Evolutionary conservation across 257 asterid species (phyloP), one percentile per base, ranked within the genome.

Genomic region (Haberlea rhodopensis): DNA sequence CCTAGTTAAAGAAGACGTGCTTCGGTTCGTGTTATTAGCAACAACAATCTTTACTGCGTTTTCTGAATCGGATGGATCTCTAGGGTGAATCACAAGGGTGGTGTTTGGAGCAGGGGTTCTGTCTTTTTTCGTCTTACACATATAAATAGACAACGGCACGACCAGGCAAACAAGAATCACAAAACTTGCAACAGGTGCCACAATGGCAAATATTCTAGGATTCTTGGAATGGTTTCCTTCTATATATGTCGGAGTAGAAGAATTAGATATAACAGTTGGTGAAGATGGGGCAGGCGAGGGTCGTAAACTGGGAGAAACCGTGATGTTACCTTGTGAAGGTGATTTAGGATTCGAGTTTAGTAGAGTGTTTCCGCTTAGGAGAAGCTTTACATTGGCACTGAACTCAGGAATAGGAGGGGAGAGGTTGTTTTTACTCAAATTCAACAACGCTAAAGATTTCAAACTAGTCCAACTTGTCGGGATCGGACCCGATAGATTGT

Each of bases 61-160:
- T 28, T 81, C 89, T 0, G 84, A 63, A 75, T 78, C 87, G 6
- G 88, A 84, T 2, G 92, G 82, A 29, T 76, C 88, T 60, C 88
- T 65, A 6, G 97, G 97, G 73, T 88, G 96, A 72, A 88, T 64
- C 71, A 86, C 96, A 16, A 91, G 67, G 53, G 91, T 79, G 73
- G 94, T 79, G 71, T 75, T 74, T 18, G 89, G 80, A 61, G 79
- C 48, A 34, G 51, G 78, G 52, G 29, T 46, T 2, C 60, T 26
- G 1, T 57, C 70, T 27, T 68, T 80, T 31, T 81, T 84, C 85
- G 63, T 81, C 78, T 76, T 88, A 68, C 78, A 76, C 27, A 74
- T 55, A 72, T 75, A 84, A 74, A 88, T 21, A 20, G 80, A 77
- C n/a, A 84, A 46, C 2, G 89, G 86, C 61, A 87, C 46, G 1